These are phyloP conservation scores for Salvia splendens DNA, from an alignment of 257 asterid species.

Conservation along the genomic window DNA sequence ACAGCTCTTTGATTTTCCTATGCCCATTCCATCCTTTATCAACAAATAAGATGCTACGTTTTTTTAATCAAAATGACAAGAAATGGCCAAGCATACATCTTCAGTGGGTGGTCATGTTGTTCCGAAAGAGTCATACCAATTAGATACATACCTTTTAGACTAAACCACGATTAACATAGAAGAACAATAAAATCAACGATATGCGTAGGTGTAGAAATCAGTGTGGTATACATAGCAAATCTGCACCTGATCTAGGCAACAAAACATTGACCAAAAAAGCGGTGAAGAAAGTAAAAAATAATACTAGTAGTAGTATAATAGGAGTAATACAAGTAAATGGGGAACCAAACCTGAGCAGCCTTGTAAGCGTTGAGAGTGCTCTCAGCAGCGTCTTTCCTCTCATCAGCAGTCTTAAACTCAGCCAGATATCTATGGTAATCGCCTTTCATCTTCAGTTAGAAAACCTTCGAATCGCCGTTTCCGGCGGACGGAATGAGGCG, in stretches of 20 bases:
- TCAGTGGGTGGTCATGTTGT: neutral
- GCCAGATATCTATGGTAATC: conserved; percentile 47
- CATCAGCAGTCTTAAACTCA: conserved; percentile 43
- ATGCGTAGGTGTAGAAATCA: neutral
- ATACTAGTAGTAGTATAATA: neutral
- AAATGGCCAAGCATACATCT: neutral
- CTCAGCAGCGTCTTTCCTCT: conserved; percentile 53
- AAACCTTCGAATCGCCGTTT: conserved; percentile 44
- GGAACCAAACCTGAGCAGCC: conserved; percentile 45
- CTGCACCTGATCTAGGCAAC: conserved; percentile 16
- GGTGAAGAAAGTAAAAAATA: neutral
- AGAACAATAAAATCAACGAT: conserved; percentile 14
- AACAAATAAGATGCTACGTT: neutral
- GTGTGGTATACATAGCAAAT: neutral
- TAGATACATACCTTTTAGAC: neutral
- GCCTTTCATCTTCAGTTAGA: conserved; percentile 48
- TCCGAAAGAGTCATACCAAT: neutral
- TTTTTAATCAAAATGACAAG: neutral
- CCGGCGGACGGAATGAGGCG: conserved; percentile 40
- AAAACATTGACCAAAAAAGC: neutral
- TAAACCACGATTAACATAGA: neutral
- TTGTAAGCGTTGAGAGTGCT: conserved; percentile 45
- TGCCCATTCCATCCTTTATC: neutral
- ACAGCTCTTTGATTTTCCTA: neutral
- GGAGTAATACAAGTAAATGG: neutral